Evolutionary conservation across 768 basidiomycete genomes (phyloP), one percentile per base, ranked within the genome.

Genomic region (Tylopilus plumbeoviolaceoides): DNA sequence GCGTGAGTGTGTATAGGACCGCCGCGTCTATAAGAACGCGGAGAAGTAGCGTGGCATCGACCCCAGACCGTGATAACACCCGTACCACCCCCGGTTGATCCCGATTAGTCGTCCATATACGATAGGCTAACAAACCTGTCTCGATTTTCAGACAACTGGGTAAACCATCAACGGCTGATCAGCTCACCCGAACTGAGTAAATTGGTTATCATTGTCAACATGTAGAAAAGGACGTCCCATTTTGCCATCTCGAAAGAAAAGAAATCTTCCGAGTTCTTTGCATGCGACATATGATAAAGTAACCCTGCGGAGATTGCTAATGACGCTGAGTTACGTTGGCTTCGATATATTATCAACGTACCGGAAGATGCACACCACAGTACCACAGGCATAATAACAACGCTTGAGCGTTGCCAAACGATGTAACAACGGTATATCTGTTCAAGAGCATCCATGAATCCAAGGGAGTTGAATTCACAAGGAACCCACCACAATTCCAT

Each of bases 381-480:
- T 5, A 55, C 42, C 12, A 44, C 45, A 20, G 59, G 57, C 5
- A 63, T 21, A 0, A 57, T 9, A 31, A 66, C 35, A 15, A 61
- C 18, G n/a, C 4, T 18, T 3, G 40, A 44, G 15, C 53, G 28
- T 54, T 59, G 56, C 62, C 64, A 63, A 21, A 56, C 59, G 18
- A 56, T 25, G 36, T 59, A 59, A 35, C 64, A 65, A 21, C 64
- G 64, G 44, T 66, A 66, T 48, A 63, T 56, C 60, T 62, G 9
- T 42, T 31, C 14, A 28, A 23, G 9, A 5, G 7, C 30, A 30
- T 23, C 7, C 15, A 17, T 58, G 42, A 51, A 44, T 3, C 10
- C 20, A 14, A 39, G 20, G 10, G 12, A 15, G 50, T 9, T 5
- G 5, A 15, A 9, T 30, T 10, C 9, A 35, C 30, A 41, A n/a